Percentiles rank a stretch among this genome's conserved stretches.
These are phyloP conservation scores for Krasilnikovozyma curviuscula DNA, from an alignment of 768 basidiomycete species.

Conservation along the genomic window DNA sequence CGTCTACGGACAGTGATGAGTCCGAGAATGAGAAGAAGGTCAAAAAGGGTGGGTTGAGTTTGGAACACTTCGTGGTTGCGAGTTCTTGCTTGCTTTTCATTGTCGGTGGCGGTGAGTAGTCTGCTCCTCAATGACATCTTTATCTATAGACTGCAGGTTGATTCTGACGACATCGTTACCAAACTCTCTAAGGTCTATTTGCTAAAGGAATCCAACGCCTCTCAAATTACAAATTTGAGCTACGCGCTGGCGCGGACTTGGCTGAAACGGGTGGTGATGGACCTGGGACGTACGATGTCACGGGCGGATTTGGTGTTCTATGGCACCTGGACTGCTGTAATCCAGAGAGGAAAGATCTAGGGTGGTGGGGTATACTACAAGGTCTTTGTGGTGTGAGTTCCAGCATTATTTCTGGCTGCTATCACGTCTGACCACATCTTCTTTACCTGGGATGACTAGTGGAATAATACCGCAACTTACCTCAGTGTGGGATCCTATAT, in stretches of 20 bases:
- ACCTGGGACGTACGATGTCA: constrained; percentile 8
- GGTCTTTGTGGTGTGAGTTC: not conserved
- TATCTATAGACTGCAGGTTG: too few species aligned
- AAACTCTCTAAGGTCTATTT: constrained; percentile 6
- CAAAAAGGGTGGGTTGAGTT: constrained; percentile 13
- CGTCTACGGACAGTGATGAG: too few species aligned
- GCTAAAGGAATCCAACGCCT: constrained; percentile 5
- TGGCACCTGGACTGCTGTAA: not conserved
- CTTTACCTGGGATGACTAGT: not conserved
- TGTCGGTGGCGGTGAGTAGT: constrained; percentile 8
- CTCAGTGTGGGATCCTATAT: not conserved
- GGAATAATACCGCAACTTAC: constrained; percentile 8
- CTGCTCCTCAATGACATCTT: not conserved
- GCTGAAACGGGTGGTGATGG: constrained; percentile 5
- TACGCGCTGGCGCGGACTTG: constrained; percentile 4
- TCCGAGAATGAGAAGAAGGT: constrained; percentile 13
- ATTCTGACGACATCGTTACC: too few species aligned
- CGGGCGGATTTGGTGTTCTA: constrained; percentile 1
- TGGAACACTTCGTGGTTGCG: constrained; percentile 4
- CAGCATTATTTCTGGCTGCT: not conserved
- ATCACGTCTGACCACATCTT: not conserved
- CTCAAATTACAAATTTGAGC: constrained; percentile 5
- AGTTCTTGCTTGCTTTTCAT: constrained; percentile 8
- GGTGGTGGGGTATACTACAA: too few species aligned
- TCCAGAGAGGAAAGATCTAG: not conserved